Evolutionary conservation across 768 basidiomycete genomes (phyloP).

Genomic region (Rhizopogon vinicolor): DNA sequence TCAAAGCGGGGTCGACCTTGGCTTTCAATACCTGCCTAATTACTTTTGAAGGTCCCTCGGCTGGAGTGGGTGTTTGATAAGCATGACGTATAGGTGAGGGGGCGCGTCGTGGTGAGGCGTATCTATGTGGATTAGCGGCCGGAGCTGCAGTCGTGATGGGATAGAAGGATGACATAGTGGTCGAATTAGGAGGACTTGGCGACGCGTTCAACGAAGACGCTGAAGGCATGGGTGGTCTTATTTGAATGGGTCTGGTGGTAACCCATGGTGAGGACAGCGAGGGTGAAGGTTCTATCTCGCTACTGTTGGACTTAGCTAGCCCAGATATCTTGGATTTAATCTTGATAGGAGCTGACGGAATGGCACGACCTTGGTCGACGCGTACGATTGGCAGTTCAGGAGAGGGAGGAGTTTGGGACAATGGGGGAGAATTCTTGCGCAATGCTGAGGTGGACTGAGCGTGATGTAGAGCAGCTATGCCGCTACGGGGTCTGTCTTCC

Average conservation of each 20-base stretch:
- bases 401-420: constrained; percentile 8
- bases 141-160: constrained; percentile 54
- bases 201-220: constrained; percentile 21
- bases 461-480: constrained; percentile 21
- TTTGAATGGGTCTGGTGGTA: constrained; percentile 24
- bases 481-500: constrained; percentile 29
- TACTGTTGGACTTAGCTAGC: constrained; percentile 32
- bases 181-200: constrained; percentile 20
- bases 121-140: constrained; percentile 59
- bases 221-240: constrained; percentile 25
- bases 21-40: constrained; percentile 12
- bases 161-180: constrained; percentile 31
- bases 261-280: constrained; percentile 28
- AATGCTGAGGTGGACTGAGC: constrained; percentile 20
- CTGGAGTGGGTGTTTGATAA: constrained; percentile 20
- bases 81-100: constrained; percentile 29
- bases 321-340: constrained; percentile 63
- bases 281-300: constrained; percentile 25
- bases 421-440: constrained; percentile 8
- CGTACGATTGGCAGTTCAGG: constrained; percentile 8
- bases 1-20: constrained; percentile 50
- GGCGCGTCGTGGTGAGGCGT: constrained; percentile 30
- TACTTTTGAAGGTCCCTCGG: constrained; percentile 18
- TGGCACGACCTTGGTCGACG: constrained; percentile 9
- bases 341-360: constrained; percentile 24